Base-by-base conservation (phyloP, 495 filamentous ascomycete genomes). In the Tuber calosporum region DNA sequence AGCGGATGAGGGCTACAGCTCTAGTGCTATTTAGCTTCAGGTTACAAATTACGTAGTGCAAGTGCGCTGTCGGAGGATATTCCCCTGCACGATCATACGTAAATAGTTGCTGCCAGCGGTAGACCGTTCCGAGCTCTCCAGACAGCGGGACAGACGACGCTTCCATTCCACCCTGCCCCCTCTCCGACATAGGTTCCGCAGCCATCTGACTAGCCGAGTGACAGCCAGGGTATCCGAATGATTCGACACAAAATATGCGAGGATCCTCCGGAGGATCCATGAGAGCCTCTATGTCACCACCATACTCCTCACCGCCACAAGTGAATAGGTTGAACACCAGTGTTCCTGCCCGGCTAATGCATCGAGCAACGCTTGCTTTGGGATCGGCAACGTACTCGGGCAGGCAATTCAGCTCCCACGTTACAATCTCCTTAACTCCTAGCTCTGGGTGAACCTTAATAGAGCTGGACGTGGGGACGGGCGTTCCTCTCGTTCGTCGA, bases 271-370 rank as follows among this genome's bases (percentile, higher is more conserved):
- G 79, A 5, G 79, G 75, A 15, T 76, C 75, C 8, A 79, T 37
- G 22, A 78, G 41, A 69, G 73, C 68, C 26, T 80, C 78, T 43
- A 74, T 62, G 62, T 36, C 36, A 13, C 69, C 66, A 53, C 75
- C 73, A 6, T 72, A 42, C 26, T 62, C 53, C 53, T 11, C 53
- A 30, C 53, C 26, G 45, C 71, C 48, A 43, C 73, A 70, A 22
- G 73, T 76, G 62, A 81, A 81, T 36, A 81, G 70, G 20, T 80
- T 81, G 69, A 80, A 81, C 19, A 81, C 72, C n/a, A 81, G 38
- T 67, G 45, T 69, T 6, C 68, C 76, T 22, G 74, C 72, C 34
- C 69, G 67, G 58, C 69, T 76, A 17, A 58, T 37, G 48, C 79
- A 81, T 26, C 79, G 70, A n/a, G 79, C 79, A 42, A 81, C 79